Evolutionary conservation across 768 basidiomycete species (phyloP).

Genomic region (Cystobasidium tubakii): DNA sequence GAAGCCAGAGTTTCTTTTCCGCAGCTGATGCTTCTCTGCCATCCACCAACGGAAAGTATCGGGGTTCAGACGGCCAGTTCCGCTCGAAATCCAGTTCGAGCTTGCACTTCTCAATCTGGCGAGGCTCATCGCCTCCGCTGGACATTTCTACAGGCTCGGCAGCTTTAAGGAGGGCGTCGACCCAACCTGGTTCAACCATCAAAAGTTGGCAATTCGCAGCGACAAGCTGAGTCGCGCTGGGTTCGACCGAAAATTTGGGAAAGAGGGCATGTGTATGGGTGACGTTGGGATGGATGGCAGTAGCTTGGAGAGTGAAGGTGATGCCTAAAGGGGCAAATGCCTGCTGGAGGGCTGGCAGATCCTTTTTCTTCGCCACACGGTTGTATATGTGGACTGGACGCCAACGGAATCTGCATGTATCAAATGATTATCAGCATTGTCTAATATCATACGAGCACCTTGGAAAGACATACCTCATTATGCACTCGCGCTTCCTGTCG

Average conservation of each 20-base stretch:
- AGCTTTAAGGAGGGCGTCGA: conserved; percentile 3
- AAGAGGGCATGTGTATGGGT: conserved; percentile 14
- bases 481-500: not conserved
- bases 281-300: not conserved
- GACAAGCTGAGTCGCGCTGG: not conserved
- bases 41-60: conserved; percentile 15
- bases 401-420: conserved; percentile 8
- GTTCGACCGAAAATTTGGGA: not conserved
- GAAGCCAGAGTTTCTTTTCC: conserved; percentile 9
- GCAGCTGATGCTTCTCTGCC: not conserved
- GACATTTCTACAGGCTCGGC: not conserved
- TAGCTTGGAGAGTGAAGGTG: not conserved
- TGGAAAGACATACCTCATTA: not conserved
- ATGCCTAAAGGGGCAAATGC: not conserved
- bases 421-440: not conserved
- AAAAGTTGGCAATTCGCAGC: not conserved
- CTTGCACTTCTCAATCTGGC: not conserved
- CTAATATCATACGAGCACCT: not conserved
- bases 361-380: conserved; percentile 10
- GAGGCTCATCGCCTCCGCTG: no score
- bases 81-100: conserved; percentile 2
- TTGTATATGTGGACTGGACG: conserved; percentile 11
- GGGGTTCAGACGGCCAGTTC: conserved; percentile 8
- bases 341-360: not conserved
- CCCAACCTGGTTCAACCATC: not conserved